A percentile compares a stretch with the other conserved stretches of the same genome.
These are phyloP conservation scores for Aspergillus sojae DNA, from an alignment of 2,329 filamentous ascomycete species.

Conservation along the genomic window DNA sequence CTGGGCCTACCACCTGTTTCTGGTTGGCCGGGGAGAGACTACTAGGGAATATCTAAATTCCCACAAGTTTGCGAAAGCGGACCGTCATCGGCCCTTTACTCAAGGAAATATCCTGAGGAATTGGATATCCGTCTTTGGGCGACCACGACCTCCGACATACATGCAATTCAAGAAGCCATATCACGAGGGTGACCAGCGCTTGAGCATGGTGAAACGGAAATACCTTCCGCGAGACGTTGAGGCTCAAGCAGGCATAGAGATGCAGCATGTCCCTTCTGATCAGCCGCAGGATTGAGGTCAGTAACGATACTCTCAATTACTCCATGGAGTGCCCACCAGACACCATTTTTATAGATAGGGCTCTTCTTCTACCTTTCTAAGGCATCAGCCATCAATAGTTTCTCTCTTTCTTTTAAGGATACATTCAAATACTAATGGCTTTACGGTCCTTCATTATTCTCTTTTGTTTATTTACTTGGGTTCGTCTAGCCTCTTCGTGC, in stretches of 20 bases:
- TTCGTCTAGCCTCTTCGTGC: background rate
- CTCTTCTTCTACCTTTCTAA: constrained; percentile 1
- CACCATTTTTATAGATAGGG: background rate
- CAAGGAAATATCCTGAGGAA: constrained; percentile 77
- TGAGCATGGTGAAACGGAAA: constrained; percentile 64
- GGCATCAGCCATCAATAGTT: background rate
- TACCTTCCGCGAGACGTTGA: constrained; percentile 52
- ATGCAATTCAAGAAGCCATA: constrained; percentile 81
- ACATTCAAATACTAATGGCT: background rate
- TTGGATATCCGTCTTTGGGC: constrained; percentile 76
- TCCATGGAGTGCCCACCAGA: background rate
- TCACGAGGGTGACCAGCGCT: constrained; percentile 79
- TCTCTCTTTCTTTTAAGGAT: background rate
- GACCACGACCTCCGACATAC: constrained; percentile 85
- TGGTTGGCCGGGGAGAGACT: constrained; percentile 89
- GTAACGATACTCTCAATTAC: constrained; percentile 18
- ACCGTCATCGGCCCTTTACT: constrained; percentile 87
- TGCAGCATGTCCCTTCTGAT: constrained; percentile 62
- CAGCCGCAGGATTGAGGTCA: constrained; percentile 27
- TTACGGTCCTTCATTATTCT: constrained; percentile 12
- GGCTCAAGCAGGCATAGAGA: constrained; percentile 66
- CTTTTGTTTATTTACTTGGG: constrained; percentile 4
- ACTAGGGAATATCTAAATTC: constrained; percentile 95
- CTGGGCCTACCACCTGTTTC: constrained; percentile 85
- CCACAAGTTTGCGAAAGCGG: constrained; percentile 90